Base-by-base conservation (phyloP, 768 basidiomycete genomes). In the Lyophyllum shimeji region DNA sequence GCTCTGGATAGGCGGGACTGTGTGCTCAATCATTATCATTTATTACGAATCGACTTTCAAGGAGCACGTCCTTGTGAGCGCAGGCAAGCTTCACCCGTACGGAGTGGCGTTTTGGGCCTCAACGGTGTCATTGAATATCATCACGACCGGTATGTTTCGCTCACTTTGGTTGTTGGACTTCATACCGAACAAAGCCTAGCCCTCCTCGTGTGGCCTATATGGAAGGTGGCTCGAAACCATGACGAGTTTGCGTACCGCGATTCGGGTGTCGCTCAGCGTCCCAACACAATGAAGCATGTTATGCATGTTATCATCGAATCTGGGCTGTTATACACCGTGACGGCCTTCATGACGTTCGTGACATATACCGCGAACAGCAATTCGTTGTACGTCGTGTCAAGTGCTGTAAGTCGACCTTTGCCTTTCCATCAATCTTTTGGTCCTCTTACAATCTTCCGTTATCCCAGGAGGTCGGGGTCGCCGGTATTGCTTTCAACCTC, bases 91-190 rank as follows among this genome's bases (percentile, higher is more conserved):
- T 1, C 43, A 20, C 15, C 53, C 63, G 0, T 56, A 56, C 9
- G 53, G 56, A 6, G 31, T 40, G 2, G n/a, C 57, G 2, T 64
- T 62, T 51, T 64, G 63, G 63, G 60, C 46, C 2, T 47, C 58
- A 4, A 63, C 60, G 15, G 53, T 61, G 20, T 40, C 39, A 6
- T 39, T 64, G 5, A 64, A 62, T 50, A 17, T 62, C 20, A 34
- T 62, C 20, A 64, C 63, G 6, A 60, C 56, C 15, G 20, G 60
- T 60, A 29, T 33, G 56, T 56, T 13, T 55, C 46, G 12, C n/a
- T n/a, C 8, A 21, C 37, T 21, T 2, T 29, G 29, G 29, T 6
- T 8, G 7, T 37, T 37, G 8, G 8, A 17, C 34, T 8, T 37
- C 12, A 3, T 17, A 23, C 20, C 29, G n/a, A 48, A 1, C 12